Percentiles rank a stretch among this genome's conserved stretches.
Evolutionary conservation across 108 stramenopile genomes (phyloP).

Genomic region (Pseudonitzschia multistriata): DNA sequence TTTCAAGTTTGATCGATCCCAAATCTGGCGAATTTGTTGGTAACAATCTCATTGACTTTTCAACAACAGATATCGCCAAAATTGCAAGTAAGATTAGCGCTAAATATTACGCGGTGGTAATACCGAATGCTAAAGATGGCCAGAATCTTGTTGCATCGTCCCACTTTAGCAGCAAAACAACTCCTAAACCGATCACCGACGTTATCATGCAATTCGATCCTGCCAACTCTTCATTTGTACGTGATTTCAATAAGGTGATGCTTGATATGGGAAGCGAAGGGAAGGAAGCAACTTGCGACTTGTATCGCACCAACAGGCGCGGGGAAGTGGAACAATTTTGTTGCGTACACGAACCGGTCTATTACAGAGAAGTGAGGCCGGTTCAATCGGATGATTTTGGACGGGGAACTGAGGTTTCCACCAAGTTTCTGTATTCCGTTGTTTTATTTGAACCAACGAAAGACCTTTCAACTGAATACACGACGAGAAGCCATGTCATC

Average conservation of each 20-base stretch:
- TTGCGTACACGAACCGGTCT: conserved; percentile 24
- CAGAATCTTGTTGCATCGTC: conserved; percentile 5
- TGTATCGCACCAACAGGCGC: conserved; percentile 14
- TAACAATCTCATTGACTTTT: conserved; percentile 20
- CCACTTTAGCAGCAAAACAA: not conserved
- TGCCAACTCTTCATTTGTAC: not conserved
- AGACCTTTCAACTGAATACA: conserved; percentile 19
- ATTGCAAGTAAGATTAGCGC: not conserved
- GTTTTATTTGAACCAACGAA: conserved; percentile 20
- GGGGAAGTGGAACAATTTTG: conserved; percentile 15
- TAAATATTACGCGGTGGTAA: conserved; percentile 21
- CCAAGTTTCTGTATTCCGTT: conserved; percentile 27
- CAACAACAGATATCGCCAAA: conserved; percentile 14
- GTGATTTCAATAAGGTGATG: conserved; percentile 9
- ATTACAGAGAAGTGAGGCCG: conserved; percentile 15
- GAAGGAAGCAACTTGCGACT: not conserved
- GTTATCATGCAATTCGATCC: conserved; percentile 18
- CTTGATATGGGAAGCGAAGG: conserved; percentile 19
- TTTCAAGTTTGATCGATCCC: conserved; percentile 30
- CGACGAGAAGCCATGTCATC: conserved; percentile 20
- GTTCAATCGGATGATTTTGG: conserved; percentile 23
- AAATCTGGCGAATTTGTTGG: conserved; percentile 29
- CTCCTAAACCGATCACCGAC: conserved; percentile 10
- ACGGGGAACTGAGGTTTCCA: conserved; percentile 20
- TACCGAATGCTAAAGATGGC: conserved; percentile 15